These are phyloP conservation scores for Arthromyces matolae DNA, from an alignment of 768 basidiomycete species.

Conservation along the genomic window DNA sequence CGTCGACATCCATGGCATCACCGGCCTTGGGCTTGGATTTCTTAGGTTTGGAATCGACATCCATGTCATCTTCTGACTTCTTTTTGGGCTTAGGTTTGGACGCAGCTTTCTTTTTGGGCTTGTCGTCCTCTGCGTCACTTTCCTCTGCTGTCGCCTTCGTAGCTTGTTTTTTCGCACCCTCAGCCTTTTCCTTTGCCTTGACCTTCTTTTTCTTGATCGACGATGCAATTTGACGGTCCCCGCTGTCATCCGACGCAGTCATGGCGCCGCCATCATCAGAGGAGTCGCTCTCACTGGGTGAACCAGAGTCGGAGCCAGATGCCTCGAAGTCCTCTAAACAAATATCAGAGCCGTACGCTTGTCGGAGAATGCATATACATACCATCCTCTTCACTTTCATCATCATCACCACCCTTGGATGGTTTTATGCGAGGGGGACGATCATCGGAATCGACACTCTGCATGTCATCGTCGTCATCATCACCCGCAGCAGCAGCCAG, in stretches of 20 bases:
- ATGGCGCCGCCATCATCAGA: constrained; percentile 67
- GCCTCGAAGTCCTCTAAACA: constrained; percentile 84
- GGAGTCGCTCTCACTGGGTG: constrained; percentile 72
- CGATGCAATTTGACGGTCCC: constrained; percentile 62
- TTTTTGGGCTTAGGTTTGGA: constrained; percentile 45
- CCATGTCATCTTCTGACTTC: constrained; percentile 43
- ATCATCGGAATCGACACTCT: constrained; percentile 73
- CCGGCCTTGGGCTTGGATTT: constrained; percentile 30
- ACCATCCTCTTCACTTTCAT: constrained; percentile 78
- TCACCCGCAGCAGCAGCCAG: constrained; percentile 60
- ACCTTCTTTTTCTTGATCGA: constrained; percentile 39
- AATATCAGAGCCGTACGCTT: constrained; percentile 1
- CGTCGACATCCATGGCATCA: constrained; percentile 48
- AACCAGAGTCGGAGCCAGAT: constrained; percentile 83
- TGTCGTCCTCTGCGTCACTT: constrained; percentile 48
- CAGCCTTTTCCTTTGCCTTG: constrained; percentile 41
- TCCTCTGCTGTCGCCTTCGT: constrained; percentile 42
- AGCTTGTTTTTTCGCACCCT: constrained; percentile 32
- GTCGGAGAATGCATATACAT: constrained; percentile 10
- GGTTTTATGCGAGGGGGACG: constrained; percentile 49
- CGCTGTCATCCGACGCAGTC: constrained; percentile 83
- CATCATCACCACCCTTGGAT: constrained; percentile 59
- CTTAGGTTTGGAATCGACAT: constrained; percentile 38
- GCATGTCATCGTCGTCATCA: constrained; percentile 79
- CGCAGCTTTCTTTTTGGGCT: constrained; percentile 38